These are phyloP conservation scores for Artemisia tridentata DNA, from an alignment of 129 eudicot genomes.

Conservation along the genomic window DNA sequence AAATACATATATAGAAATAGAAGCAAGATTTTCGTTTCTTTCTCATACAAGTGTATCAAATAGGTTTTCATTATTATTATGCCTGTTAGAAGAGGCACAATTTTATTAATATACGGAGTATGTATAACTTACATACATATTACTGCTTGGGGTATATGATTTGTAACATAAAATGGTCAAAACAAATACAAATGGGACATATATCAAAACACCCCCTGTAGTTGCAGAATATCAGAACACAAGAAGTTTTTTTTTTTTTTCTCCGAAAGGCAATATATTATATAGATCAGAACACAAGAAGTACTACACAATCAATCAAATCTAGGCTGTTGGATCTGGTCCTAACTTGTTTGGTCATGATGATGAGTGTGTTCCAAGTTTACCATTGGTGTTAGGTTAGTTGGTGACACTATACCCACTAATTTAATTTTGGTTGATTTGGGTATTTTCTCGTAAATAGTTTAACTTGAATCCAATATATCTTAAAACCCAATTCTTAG, in stretches of 20 bases:
- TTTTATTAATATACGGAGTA: too few species aligned
- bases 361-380: conserved; percentile 29
- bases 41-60: too few species aligned
- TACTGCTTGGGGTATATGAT: too few species aligned
- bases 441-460: conserved; percentile 8
- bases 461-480: neutral
- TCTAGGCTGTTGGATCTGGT: conserved; percentile 24
- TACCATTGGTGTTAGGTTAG: conserved; percentile 23
- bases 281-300: neutral
- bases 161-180: neutral
- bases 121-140: too few species aligned
- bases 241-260: too few species aligned
- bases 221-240: neutral
- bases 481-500: neutral
- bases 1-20: too few species aligned
- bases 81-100: too few species aligned
- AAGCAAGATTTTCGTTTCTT: too few species aligned
- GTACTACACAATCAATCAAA: neutral
- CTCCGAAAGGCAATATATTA: too few species aligned
- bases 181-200: neutral
- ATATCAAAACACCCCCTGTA: too few species aligned
- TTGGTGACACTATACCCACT: conserved; percentile 6
- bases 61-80: too few species aligned
- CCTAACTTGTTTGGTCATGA: conserved; percentile 25
- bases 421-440: conserved; percentile 15